phyloP scores from a whole-genome alignment of 805 yeast species.

The Kurtzmaniella cleridarum region DNA sequence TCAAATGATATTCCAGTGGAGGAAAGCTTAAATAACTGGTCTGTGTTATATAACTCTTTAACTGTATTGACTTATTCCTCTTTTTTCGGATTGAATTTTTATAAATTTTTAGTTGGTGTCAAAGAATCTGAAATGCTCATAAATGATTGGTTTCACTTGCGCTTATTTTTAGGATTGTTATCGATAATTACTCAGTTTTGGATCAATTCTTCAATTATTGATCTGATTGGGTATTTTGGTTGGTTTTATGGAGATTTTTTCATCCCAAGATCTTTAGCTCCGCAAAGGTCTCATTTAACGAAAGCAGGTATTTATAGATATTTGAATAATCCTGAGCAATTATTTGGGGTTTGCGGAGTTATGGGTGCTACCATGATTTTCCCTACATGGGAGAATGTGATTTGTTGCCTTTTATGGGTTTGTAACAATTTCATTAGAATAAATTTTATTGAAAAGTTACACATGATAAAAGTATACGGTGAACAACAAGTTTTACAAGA shows the following conservation, averaged over 20 bases:
- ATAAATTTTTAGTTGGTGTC: slow-evolving; percentile 14
- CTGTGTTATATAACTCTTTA: slow-evolving; percentile 51
- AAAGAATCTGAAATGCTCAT: slow-evolving; percentile 14
- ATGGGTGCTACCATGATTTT: slow-evolving; percentile 68
- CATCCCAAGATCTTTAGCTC: slow-evolving; percentile 39
- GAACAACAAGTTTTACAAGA: slow-evolving; percentile 53
- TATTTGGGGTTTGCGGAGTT: slow-evolving; percentile 71
- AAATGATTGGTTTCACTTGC: slow-evolving; percentile 40
- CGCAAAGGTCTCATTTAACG: slow-evolving; percentile 44
- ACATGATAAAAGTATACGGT: slow-evolving; percentile 73
- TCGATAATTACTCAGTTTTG: slow-evolving; percentile 57
- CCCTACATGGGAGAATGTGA: slow-evolving; percentile 47
- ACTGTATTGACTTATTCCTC: slow-evolving; percentile 52
- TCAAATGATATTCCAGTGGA: slow-evolving; percentile 59
- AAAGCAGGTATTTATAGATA: slow-evolving; percentile 80
- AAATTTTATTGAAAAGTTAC: slow-evolving; percentile 70
- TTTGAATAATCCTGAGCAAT: slow-evolving; percentile 76
- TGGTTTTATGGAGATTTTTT: slow-evolving; percentile 89
- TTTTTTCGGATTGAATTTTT: slow-evolving; percentile 39
- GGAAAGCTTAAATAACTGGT: slow-evolving; percentile 70
- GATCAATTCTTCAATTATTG: slow-evolving; percentile 64
- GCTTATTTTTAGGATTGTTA: slow-evolving; percentile 54
- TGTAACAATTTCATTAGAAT: slow-evolving; percentile 60
- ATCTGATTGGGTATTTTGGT: slow-evolving; percentile 76
- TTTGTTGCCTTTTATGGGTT: slow-evolving; percentile 55